Evolutionary conservation across 345 rosid species (phyloP), one percentile per base, ranked within the genome.

Genomic region (Rhodamnia argentea): DNA sequence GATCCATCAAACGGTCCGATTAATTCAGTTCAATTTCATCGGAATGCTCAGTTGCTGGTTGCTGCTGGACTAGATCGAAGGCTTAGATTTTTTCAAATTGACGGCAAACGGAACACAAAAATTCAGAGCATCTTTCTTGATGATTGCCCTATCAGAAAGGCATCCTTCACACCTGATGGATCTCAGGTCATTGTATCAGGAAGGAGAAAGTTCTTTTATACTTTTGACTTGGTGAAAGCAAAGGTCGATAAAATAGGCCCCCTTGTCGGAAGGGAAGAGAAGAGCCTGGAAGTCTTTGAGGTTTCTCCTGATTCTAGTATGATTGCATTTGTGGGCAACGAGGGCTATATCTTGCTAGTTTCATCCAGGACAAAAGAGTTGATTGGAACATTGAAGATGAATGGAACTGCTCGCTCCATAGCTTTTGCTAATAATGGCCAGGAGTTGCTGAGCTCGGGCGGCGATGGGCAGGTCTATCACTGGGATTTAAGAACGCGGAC

Each of bases 211-310:
- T 96, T 93, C 92, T 96, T 97, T 86, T 96, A 96, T 90, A 92
- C 93, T 89, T 94, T 97, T 91, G 98, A 97, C 93, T 88, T 97
- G 18, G 95, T 93, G 91, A 92, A 93, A 83, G 99, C 96, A 18
- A 90, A 86, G 87, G 92, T 96, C 40, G 95, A 95, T 89, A 97
- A 95, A 88, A 94, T 94, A 57, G 98, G 99, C 14, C 98, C 98
- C 8, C 90, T 97, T 55, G 96, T 96, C 75, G 99, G 99, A 86
- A 94, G 98, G 91, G 99, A 97, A 86, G 99, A 97, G 92, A 96
- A 92, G 91, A 97, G 99, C 93, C 91, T 96, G 94, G 99, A 97
- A 91, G 84, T 74, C 58, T 96, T 97, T 87, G 99, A 96, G 91
- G 93, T 94, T 26, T 97, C 98, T 52, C 98, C 96, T 0, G 96